phyloP scores from a whole-genome alignment of 768 basidiomycete genomes.

The Tylopilus subfusipes region DNA sequence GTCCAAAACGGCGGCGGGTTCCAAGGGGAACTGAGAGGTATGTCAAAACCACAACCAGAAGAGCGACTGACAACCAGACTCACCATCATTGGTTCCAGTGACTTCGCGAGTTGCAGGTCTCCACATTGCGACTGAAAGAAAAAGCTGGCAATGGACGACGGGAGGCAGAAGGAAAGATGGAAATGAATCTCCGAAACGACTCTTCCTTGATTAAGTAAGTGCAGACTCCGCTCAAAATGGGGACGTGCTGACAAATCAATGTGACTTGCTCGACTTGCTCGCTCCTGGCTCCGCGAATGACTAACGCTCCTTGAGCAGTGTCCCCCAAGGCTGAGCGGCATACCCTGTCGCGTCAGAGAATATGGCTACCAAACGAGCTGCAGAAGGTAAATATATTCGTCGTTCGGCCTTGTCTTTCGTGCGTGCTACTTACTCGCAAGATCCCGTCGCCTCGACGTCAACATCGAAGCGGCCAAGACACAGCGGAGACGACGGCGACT shows the following conservation, averaged over 20 bases:
- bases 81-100: conserved; percentile 90
- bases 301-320: conserved; percentile 5
- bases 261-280: background rate
- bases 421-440: conserved; percentile 10
- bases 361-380: conserved; percentile 40
- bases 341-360: background rate
- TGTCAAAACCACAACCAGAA: conserved; percentile 13
- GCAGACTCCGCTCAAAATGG: conserved; percentile 34
- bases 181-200: conserved; percentile 35
- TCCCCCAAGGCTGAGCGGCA: background rate
- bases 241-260: conserved; percentile 25
- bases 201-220: conserved; percentile 22
- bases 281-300: background rate
- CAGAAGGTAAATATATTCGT: conserved; percentile 34
- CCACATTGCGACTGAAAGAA: conserved; percentile 64
- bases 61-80: conserved; percentile 24
- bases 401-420: background rate
- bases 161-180: conserved; percentile 17
- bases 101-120: conserved; percentile 86
- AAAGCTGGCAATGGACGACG: conserved; percentile 12
- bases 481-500: conserved; percentile 51
- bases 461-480: conserved; percentile 42
- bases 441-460: conserved; percentile 22
- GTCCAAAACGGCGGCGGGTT: conserved; percentile 87
- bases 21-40: conserved; percentile 67